Evolutionary conservation across 2,329 filamentous ascomycete species (phyloP).

Genomic region (Ceratocystis cacaofunesta): DNA sequence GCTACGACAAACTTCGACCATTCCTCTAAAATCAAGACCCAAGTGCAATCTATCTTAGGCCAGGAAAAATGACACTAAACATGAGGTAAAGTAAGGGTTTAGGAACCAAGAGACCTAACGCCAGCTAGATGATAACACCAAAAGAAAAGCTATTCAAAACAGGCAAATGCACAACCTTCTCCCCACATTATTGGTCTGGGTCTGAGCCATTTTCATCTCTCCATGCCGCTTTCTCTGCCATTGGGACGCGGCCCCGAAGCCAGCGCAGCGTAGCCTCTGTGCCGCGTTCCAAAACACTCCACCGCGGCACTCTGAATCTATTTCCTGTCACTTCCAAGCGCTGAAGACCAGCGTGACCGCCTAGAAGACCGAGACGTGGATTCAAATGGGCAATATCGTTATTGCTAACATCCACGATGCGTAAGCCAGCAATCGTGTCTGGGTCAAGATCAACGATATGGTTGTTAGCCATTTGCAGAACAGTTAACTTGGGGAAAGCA

Average conservation of each 20-base stretch:
- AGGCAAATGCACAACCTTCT: not conserved
- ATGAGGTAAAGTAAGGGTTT: not conserved
- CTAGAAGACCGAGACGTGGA: constrained; percentile 63
- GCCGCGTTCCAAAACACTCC: constrained; percentile 69
- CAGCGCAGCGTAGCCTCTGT: constrained; percentile 73
- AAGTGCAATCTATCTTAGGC: not conserved
- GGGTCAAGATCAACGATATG: constrained; percentile 58
- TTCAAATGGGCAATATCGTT: constrained; percentile 77
- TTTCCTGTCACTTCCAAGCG: constrained; percentile 70
- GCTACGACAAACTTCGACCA: not conserved
- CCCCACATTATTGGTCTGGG: constrained; percentile 8
- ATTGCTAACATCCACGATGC: constrained; percentile 63
- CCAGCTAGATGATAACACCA: constrained; percentile 2
- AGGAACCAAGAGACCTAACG: not conserved
- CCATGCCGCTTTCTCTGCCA: constrained; percentile 44
- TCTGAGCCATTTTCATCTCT: constrained; percentile 27
- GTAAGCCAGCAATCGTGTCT: constrained; percentile 57
- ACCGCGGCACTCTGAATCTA: constrained; percentile 72
- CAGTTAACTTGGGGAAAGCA: constrained; percentile 53
- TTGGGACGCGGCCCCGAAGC: constrained; percentile 61
- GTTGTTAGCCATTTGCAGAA: constrained; percentile 67
- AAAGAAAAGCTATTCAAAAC: constrained; percentile 2
- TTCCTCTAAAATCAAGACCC: not conserved
- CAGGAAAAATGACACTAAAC: not conserved
- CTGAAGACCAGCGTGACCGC: constrained; percentile 44